Percentiles rank a stretch among this genome's conserved stretches.
These are phyloP conservation scores for Umbilicus rupestris DNA, from an alignment of 164 flowering plant species.

Conservation along the genomic window DNA sequence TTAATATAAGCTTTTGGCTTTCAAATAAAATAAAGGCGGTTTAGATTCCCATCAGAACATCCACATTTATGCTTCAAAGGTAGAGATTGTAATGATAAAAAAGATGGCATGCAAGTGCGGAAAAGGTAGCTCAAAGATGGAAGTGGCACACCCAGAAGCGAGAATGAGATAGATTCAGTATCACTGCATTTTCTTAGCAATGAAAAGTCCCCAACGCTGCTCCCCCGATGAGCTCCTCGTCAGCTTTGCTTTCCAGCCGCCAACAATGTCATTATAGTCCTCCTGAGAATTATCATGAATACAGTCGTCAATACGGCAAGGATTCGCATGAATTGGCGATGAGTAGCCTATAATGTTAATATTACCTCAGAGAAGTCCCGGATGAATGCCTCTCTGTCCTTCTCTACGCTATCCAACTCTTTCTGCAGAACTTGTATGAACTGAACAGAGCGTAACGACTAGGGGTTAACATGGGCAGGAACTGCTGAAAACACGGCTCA, in stretches of 20 bases:
- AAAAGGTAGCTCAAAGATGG: not conserved
- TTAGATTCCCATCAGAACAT: no score
- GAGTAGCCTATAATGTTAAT: not conserved
- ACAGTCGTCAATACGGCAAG: not conserved
- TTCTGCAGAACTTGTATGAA: constrained; percentile 62
- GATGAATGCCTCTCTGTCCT: constrained; percentile 63
- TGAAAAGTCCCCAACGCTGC: constrained; percentile 94
- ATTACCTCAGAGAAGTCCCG: constrained; percentile 65
- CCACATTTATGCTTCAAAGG: no score
- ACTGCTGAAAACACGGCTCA: not conserved
- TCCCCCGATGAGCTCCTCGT: constrained; percentile 68
- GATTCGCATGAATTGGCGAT: not conserved
- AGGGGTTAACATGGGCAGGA: not conserved
- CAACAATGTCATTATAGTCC: constrained; percentile 80
- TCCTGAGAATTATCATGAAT: constrained; percentile 30
- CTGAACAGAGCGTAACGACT: constrained; percentile 23
- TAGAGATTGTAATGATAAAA: no score
- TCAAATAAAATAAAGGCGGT: no score
- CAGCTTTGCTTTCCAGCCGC: constrained; percentile 88
- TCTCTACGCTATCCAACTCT: constrained; percentile 61
- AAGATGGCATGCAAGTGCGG: not conserved
- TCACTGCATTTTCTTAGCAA: constrained; percentile 54
- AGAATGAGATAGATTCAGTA: not conserved
- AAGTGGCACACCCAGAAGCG: not conserved
- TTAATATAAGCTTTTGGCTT: no score